Conservation (phyloP, 805 yeast species). For the Barnettozyma vustinii region DNA sequence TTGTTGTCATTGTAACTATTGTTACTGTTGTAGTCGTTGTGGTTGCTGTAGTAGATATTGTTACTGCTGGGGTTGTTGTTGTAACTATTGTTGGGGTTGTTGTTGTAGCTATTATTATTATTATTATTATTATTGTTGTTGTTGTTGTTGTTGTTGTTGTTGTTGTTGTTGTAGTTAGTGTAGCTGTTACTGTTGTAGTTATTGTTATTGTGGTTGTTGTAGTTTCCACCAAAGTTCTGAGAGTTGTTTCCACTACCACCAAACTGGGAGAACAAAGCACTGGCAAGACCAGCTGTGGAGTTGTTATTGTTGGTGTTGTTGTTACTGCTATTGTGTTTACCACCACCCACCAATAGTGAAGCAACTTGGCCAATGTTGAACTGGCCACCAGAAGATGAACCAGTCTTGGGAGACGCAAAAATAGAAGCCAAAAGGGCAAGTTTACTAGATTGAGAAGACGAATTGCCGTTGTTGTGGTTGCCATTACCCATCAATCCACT, state of each 20-base stretch:
- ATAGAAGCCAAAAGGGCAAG: constrained; percentile 14
- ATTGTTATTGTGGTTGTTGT: not conserved
- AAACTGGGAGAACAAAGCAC: constrained; percentile 10
- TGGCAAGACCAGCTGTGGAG: constrained; percentile 2
- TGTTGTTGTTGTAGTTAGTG: not conserved
- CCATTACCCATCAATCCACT: constrained; percentile 21
- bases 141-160: constrained; percentile 3
- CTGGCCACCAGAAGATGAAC: constrained; percentile 5
- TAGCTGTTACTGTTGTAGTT: not conserved
- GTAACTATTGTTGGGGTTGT: too few species aligned
- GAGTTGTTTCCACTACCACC: constrained; percentile 6
- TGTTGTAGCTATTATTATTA: too few species aligned
- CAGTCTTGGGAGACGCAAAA: constrained; percentile 8
- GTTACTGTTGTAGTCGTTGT: not conserved
- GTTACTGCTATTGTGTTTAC: not conserved
- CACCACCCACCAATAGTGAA: constrained; percentile 10
- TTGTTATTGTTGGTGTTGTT: not conserved
- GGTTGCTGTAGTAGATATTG: not conserved
- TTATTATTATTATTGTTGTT: too few species aligned
- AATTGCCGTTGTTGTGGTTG: constrained; percentile 10
- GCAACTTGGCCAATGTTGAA: constrained; percentile 14
- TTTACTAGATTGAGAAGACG: constrained; percentile 12
- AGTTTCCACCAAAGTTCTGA: not conserved
- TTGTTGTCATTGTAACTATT: not conserved
- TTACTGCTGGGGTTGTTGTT: too few species aligned